Base-by-base conservation (phyloP, 2,329 filamentous ascomycete genomes). In the Claviceps africana region DNA sequence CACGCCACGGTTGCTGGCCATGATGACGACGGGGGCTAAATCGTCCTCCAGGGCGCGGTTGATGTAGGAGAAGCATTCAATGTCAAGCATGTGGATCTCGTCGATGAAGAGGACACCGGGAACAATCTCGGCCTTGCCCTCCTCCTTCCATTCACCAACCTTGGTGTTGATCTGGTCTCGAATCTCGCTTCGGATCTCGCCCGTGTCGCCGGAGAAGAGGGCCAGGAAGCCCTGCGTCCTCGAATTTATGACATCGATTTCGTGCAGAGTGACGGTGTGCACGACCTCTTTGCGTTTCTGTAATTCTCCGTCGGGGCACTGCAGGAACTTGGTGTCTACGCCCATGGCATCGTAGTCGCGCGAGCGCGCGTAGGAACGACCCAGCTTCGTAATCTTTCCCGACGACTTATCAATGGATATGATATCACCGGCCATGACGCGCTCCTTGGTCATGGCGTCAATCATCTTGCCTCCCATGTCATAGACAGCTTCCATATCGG, bases 381-480 rank as follows among this genome's bases (percentile, higher is more conserved):
- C 93, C 22, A 98, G 80, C 71, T 97, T 98, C 51, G 89, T 95
- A 67, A 98, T 97, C 70, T 96, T 95, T 58, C 93, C 93, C 2
- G 89, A 95, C 0, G 91, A 90, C 73, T 98, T 98, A 75, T 98
- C 93, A 61, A 98, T 97, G 53, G 88, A 95, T 62, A 98, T 94
- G 59, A 98, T 93, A 67, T 98, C 93, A 61, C 93, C 93, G 4
- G 93, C 93, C 84, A 97, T 95, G 58, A 98, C 88, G 62, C 94
- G 91, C 74, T 98, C 93, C 72, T 97, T 97, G 59, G 90, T 96
- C 89, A 98, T 96, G 58, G 89, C 89, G 66, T 98, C 93, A 59
- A 98, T 98, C 93, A 98, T 97, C 73, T 97, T 97, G 59, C 86
- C 91, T 58, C 93, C 93, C 90, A 98, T 96, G 64, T 98, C 93